phyloP scores from a whole-genome alignment of 2,329 filamentous ascomycete species.

The Aspergillus sp. region DNA sequence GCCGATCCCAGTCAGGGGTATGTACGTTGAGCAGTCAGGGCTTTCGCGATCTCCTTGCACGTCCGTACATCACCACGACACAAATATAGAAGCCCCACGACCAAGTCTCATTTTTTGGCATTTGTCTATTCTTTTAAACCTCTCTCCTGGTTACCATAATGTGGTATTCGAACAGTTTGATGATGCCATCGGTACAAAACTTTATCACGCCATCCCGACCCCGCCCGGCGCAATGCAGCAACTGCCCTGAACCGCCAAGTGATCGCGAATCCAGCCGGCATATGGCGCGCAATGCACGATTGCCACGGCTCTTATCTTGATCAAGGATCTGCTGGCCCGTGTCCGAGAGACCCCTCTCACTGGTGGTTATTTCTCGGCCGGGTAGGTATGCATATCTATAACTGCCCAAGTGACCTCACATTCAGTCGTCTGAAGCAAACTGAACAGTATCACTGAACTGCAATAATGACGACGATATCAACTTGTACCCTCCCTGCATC shows the following conservation, averaged over 20 bases:
- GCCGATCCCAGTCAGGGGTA: not conserved
- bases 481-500: conserved; percentile 9
- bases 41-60: too few relatives aligned
- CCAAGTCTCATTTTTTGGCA: not conserved
- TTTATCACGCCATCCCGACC: conserved; percentile 35
- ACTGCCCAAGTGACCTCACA: not conserved
- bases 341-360: not conserved
- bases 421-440: not conserved
- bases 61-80: too few relatives aligned
- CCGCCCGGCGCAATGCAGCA: conserved; percentile 35
- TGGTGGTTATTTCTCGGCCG: not conserved
- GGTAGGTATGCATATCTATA: not conserved
- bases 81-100: too few relatives aligned
- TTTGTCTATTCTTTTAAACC: too few relatives aligned
- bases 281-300: not conserved
- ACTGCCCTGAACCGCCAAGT: not conserved
- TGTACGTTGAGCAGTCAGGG: too few relatives aligned
- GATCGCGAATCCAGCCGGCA: conserved; percentile 1
- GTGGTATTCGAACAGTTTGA: not conserved
- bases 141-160: too few relatives aligned
- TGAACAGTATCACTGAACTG: not conserved
- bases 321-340: not conserved
- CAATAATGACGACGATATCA: conserved; percentile 16
- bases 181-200: not conserved
- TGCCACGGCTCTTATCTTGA: not conserved